Percentiles rank a stretch among this genome's conserved stretches.
phyloP scores from a whole-genome alignment of 257 asterid species.

The Thymus mandschuricus region DNA sequence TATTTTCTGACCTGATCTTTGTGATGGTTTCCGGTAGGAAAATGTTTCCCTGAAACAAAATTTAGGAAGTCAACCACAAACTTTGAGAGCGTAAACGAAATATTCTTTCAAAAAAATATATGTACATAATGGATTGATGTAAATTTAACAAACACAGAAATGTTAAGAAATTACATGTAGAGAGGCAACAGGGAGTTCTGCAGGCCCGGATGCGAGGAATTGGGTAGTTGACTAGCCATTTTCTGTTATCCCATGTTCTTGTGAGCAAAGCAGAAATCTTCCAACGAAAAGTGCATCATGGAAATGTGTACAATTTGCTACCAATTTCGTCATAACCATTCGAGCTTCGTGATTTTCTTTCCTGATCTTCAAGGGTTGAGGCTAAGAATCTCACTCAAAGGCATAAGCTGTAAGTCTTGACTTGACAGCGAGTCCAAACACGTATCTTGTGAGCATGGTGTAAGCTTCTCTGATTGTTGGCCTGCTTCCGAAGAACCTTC shows the following conservation, averaged over 20 bases:
- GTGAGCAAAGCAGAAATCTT: neutral
- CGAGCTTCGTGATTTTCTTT: neutral
- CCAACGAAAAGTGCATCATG: neutral
- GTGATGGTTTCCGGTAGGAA: neutral
- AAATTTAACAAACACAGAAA: neutral
- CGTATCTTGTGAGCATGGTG: neutral
- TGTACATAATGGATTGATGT: neutral
- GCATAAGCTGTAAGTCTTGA: neutral
- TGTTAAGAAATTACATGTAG: neutral
- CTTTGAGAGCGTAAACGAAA: neutral
- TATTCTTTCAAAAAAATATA: neutral
- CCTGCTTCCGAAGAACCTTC: neutral
- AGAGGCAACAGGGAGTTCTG: neutral
- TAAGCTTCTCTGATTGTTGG: neutral
- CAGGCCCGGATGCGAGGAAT: neutral
- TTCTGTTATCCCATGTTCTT: constrained; percentile 1
- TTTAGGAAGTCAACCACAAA: neutral
- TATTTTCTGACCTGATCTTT: neutral
- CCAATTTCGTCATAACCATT: constrained; percentile 29
- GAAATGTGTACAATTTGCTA: constrained; percentile 12
- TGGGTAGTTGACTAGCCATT: neutral
- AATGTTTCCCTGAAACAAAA: neutral
- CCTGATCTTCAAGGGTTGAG: neutral
- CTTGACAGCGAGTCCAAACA: neutral
- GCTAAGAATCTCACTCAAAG: neutral